These are phyloP conservation scores for Lasiosphaeria ovina DNA, from an alignment of 495 filamentous ascomycete genomes.

Conservation along the genomic window DNA sequence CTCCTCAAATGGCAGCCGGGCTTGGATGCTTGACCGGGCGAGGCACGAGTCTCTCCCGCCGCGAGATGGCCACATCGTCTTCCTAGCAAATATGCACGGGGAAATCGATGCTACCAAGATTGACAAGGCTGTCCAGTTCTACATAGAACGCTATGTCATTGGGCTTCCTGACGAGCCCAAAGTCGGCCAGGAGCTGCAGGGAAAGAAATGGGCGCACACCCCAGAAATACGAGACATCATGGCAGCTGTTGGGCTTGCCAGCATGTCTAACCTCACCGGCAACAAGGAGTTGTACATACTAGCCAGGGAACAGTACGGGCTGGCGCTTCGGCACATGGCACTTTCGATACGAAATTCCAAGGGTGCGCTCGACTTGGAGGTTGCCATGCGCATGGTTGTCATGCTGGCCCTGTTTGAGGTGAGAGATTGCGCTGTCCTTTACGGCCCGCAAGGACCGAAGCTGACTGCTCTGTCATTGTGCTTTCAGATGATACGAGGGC, in stretches of 20 bases:
- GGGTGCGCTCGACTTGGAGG: slow-evolving; percentile 23
- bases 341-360: slow-evolving; percentile 29
- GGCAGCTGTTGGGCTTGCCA: slow-evolving; percentile 46
- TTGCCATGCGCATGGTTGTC: slow-evolving; percentile 37
- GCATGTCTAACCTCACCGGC: slow-evolving; percentile 43
- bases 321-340: slow-evolving; percentile 38
- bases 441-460: not conserved
- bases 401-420: slow-evolving; percentile 51
- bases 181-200: slow-evolving; percentile 28
- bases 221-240: slow-evolving; percentile 38
- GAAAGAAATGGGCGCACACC: slow-evolving; percentile 26
- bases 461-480: not conserved
- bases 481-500: slow-evolving; percentile 20
- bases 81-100: slow-evolving; percentile 7
- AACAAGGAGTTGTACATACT: slow-evolving; percentile 39
- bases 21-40: slow-evolving; percentile 4
- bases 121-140: slow-evolving; percentile 47
- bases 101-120: slow-evolving; percentile 30
- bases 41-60: slow-evolving; percentile 14
- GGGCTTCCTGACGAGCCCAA: slow-evolving; percentile 48
- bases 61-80: slow-evolving; percentile 4
- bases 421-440: slow-evolving; percentile 6
- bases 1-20: slow-evolving; percentile 12
- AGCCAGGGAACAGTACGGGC: slow-evolving; percentile 43
- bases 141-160: slow-evolving; percentile 46